Evolutionary conservation across 2,329 filamentous ascomycete species (phyloP).

Genomic region (Akanthomyces lecanii): DNA sequence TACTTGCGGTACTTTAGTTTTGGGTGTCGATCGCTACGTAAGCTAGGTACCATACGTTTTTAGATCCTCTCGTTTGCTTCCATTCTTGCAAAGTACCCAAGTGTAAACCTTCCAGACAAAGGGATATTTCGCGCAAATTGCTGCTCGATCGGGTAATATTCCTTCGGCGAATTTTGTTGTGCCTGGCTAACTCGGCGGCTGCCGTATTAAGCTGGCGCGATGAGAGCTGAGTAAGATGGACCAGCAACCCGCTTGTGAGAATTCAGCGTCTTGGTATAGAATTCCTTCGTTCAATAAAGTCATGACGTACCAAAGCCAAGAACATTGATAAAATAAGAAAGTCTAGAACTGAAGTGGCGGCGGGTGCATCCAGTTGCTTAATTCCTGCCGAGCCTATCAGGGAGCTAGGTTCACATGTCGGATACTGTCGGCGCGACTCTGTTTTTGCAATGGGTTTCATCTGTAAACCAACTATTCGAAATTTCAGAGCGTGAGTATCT

Average conservation of each 20-base stretch:
- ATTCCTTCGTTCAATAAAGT: not conserved
- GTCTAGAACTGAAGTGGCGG: not conserved
- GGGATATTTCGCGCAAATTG: not conserved
- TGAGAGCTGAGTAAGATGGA: conserved; percentile 2
- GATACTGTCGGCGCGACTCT: not conserved
- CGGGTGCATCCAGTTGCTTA: too few relatives aligned
- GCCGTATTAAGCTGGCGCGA: not conserved
- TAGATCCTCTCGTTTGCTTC: too few relatives aligned
- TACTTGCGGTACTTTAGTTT: too few relatives aligned
- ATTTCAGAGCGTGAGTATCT: too few relatives aligned
- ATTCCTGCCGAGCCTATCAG: not conserved
- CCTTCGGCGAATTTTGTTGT: not conserved
- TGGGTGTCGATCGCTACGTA: too few relatives aligned
- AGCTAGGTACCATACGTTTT: too few relatives aligned
- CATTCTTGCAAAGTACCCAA: too few relatives aligned
- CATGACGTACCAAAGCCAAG: too few relatives aligned
- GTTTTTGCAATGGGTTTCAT: not conserved
- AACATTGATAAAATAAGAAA: not conserved
- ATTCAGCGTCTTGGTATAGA: not conserved
- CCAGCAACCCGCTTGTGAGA: not conserved
- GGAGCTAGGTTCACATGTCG: not conserved
- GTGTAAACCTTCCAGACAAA: too few relatives aligned
- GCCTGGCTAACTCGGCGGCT: not conserved
- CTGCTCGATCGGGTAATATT: not conserved
- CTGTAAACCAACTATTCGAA: not conserved